Evolutionary conservation across 1,139 yeast genomes (phyloP).

Genomic region (Blastobotrys petasosporus): DNA sequence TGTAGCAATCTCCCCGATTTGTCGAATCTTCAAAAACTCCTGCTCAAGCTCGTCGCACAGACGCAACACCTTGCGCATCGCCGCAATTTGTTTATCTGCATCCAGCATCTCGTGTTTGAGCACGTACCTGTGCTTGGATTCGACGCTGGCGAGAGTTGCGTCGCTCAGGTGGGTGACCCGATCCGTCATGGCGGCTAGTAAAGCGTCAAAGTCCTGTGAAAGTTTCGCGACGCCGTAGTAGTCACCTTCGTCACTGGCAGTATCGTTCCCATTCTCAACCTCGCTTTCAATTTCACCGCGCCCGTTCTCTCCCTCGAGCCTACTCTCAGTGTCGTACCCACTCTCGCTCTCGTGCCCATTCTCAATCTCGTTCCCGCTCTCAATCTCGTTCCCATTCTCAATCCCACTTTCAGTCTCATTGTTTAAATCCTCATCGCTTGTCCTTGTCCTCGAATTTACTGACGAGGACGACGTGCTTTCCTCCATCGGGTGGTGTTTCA

Average conservation of each 20-base stretch:
- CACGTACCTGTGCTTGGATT: slow-evolving; percentile 19
- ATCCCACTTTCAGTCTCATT: neutral
- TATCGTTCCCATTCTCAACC: neutral
- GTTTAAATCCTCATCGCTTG: neutral
- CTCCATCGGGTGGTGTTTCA: too few species aligned
- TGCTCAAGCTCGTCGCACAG: slow-evolving; percentile 53
- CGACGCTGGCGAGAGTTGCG: slow-evolving; percentile 23
- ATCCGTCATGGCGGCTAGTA: slow-evolving; percentile 16
- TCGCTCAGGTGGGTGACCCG: slow-evolving; percentile 23
- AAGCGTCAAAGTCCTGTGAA: slow-evolving; percentile 6
- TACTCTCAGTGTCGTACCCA: neutral
- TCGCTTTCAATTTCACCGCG: neutral
- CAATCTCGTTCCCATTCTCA: neutral
- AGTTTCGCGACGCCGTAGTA: slow-evolving; percentile 8
- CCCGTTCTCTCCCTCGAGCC: neutral
- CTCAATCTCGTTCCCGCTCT: too few species aligned
- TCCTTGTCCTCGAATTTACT: neutral
- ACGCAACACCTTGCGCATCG: slow-evolving; percentile 40
- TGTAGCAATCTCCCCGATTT: slow-evolving; percentile 45
- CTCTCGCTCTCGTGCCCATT: too few species aligned
- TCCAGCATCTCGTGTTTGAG: slow-evolving; percentile 18
- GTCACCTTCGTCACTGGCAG: slow-evolving; percentile 3
- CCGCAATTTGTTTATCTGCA: slow-evolving; percentile 41
- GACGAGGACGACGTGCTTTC: too few species aligned
- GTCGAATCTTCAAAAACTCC: slow-evolving; percentile 64